Evolutionary conservation across 768 basidiomycete genomes (phyloP), one percentile per base, ranked within the genome.

Genomic region (Tubosaeta brunneosetosa): DNA sequence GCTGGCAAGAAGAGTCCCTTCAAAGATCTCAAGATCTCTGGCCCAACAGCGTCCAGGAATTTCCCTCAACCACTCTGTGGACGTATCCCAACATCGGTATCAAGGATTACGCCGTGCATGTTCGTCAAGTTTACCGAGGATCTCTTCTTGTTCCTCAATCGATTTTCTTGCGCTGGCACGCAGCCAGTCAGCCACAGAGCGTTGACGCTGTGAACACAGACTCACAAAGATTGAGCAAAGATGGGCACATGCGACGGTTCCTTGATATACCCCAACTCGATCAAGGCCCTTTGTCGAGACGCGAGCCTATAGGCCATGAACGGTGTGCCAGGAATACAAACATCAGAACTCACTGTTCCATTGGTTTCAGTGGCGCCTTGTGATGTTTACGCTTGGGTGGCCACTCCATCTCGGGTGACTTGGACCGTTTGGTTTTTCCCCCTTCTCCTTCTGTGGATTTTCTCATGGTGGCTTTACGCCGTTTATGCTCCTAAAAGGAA

Each of bases 171-270:
- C 72, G 50, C 77, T 80, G 50, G 31, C 25, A 29, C 11, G 50
- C 19, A 3, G 41, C 63, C 52, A 61, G 17, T 40, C 16, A 51
- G 17, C 9, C 32, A 19, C 32, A 19, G 14, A 14, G 32, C 26
- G 1, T 52, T 22, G 22, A 22, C 38, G 19, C 6, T n/a, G 16
- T 22, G 12, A 31, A 42, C 17, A 25, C 17, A 14, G 19, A 76
- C 84, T 68, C 57, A 88, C 86, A 89, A 88, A 31, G 79, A 72
- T 50, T 76, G 74, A 7, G 86, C 87, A 61, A 88, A 89, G 3
- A 60, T 57, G 2, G 80, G 69, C 4, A 86, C 66, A 40, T 86
- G 78, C 11, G 68, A 70, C 6, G 79, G 74, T 32, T 69, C 67
- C 45, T 72, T 74, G 60, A 90, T 80, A 66, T 83, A 75, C 10